These are phyloP conservation scores for Daedaleopsis nitida DNA, from an alignment of 768 basidiomycete species.

Conservation along the genomic window DNA sequence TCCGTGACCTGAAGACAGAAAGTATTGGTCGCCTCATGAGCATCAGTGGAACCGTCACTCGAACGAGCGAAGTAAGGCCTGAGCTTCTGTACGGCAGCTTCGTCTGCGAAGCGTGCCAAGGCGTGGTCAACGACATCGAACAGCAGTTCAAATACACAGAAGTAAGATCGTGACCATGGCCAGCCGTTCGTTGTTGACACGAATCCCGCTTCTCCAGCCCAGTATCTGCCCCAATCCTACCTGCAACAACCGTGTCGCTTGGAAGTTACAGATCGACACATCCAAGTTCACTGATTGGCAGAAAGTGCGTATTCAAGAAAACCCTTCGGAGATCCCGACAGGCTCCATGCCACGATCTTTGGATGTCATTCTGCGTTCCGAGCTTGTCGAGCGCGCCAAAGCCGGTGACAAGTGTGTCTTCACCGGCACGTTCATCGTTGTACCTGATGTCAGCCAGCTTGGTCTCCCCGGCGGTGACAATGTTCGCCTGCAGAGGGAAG, in stretches of 20 bases:
- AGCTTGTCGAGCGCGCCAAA: constrained; percentile 98
- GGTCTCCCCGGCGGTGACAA: constrained; percentile 93
- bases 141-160: constrained; percentile 99
- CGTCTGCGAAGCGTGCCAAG: constrained; percentile 86
- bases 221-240: constrained; percentile 92
- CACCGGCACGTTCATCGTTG: constrained; percentile 97
- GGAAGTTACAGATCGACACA: constrained; percentile 94
- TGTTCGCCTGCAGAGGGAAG: constrained; percentile 87
- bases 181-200: not conserved
- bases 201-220: constrained; percentile 55
- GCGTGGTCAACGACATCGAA: constrained; percentile 88
- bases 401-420: constrained; percentile 99
- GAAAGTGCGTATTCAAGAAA: constrained; percentile 98
- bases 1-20: constrained; percentile 90
- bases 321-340: constrained; percentile 97
- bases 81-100: constrained; percentile 94
- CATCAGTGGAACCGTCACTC: constrained; percentile 95
- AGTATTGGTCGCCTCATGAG: constrained; percentile 93
- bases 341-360: constrained; percentile 97
- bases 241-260: constrained; percentile 86
- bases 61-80: constrained; percentile 96
- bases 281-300: constrained; percentile 99
- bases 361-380: constrained; percentile 93
- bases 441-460: constrained; percentile 96
- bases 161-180: constrained; percentile 44